Evolutionary conservation across 768 basidiomycete genomes (phyloP).

Genomic region (Leccinellum rugosiceps): DNA sequence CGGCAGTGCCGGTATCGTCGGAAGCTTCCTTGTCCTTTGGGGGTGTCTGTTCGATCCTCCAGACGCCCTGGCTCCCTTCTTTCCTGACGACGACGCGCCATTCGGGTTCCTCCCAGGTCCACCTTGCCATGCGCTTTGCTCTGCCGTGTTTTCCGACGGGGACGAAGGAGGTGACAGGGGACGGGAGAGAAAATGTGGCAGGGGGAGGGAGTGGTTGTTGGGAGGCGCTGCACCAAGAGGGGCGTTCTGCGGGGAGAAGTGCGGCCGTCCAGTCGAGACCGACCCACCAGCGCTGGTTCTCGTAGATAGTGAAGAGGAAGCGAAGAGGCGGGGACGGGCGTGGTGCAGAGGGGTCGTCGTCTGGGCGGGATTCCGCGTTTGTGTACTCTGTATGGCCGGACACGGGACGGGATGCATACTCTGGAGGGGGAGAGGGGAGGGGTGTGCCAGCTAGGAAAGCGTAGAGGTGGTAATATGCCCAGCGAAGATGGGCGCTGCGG

Average conservation of each 20-base stretch:
- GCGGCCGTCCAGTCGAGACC: conserved; percentile 95
- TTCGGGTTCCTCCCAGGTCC: conserved; percentile 90
- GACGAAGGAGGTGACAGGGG: conserved; percentile 57
- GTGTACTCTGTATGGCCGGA: conserved; percentile 19
- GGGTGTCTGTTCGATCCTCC: conserved; percentile 59
- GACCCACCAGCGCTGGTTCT: conserved; percentile 98
- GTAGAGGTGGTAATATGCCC: conserved; percentile 52
- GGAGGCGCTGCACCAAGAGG: conserved; percentile 73
- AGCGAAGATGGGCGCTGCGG: conserved; percentile 67
- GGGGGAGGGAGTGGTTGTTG: conserved; percentile 66
- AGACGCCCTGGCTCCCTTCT: conserved; percentile 49
- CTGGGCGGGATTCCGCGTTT: conserved; percentile 12
- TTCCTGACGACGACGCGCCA: conserved; percentile 72
- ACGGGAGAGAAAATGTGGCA: conserved; percentile 62
- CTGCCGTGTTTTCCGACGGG: conserved; percentile 45
- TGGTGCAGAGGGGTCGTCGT: conserved; percentile 13
- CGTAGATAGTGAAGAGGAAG: conserved; percentile 87
- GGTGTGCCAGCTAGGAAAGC: conserved; percentile 54
- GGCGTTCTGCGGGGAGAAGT: conserved; percentile 83
- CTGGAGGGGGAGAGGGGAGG: conserved; percentile 39
- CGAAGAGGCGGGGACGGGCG: conserved; percentile 41
- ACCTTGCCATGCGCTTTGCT: conserved; percentile 72
- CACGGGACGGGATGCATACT: conserved; percentile 25
- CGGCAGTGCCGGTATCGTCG: conserved; percentile 42
- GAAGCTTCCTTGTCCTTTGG: conserved; percentile 41